These are phyloP conservation scores for Leucocoprinus leucothites DNA, from an alignment of 768 basidiomycete genomes.

Conservation along the genomic window DNA sequence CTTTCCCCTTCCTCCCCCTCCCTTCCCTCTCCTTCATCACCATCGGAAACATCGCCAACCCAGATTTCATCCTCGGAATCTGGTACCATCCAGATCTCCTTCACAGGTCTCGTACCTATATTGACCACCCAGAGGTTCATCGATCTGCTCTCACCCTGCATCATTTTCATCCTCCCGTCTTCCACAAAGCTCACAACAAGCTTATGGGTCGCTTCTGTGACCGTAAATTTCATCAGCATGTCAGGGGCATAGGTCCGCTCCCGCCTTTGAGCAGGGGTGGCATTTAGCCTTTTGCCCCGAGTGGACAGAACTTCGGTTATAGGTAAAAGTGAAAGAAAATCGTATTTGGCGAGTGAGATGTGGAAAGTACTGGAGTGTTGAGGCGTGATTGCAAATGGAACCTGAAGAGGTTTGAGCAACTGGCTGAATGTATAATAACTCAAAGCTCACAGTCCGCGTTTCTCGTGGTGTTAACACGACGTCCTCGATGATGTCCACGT, in stretches of 20 bases:
- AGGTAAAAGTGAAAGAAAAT: conserved; percentile 74
- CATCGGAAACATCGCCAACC: conserved; percentile 60
- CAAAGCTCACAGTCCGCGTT: conserved; percentile 51
- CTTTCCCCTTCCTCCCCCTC: conserved; percentile 42
- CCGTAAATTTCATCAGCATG: conserved; percentile 51
- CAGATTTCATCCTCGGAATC: conserved; percentile 64
- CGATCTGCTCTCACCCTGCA: conserved; percentile 65
- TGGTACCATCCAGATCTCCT: conserved; percentile 69
- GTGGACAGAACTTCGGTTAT: conserved; percentile 60
- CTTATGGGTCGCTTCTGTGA: conserved; percentile 64
- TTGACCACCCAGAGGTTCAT: conserved; percentile 64
- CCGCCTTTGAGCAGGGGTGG: conserved; percentile 68
- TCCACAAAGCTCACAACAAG: conserved; percentile 57
- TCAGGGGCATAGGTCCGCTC: conserved; percentile 72
- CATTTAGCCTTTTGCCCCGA: conserved; percentile 75
- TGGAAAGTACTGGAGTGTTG: conserved; percentile 47
- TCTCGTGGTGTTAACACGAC: conserved; percentile 62
- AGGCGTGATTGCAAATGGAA: conserved; percentile 50
- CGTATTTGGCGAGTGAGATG: conserved; percentile 57
- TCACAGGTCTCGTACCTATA: conserved; percentile 53
- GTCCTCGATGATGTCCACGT: conserved; percentile 60
- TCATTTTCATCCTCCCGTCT: conserved; percentile 47
- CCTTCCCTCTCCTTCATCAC: conserved; percentile 30
- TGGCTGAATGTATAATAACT: background rate
- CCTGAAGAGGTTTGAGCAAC: background rate